Base-by-base conservation (phyloP, 768 basidiomycete species). In the Lactarius pseudohatsudake region DNA sequence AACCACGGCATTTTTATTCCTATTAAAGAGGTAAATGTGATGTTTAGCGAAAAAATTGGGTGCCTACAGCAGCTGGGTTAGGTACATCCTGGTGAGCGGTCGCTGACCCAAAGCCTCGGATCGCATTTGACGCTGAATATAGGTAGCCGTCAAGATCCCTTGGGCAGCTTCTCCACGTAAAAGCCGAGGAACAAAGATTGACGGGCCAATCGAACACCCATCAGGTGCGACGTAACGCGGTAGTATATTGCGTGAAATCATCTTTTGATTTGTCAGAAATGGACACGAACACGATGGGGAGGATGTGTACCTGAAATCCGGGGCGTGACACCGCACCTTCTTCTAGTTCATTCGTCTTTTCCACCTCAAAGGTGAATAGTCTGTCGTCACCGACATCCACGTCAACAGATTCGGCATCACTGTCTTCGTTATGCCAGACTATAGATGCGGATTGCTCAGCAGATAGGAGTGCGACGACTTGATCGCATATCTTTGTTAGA, bases 401-500 rank as follows among this genome's bases (percentile, higher is more conserved):
- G 1, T 78, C 80, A 9, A 74, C 34, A n/a, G 73, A 68, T 0
- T 65, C 62, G 18, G 68, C 65, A 34, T 73, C 62, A 2, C 70
- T 66, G 10, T 77, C 57, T 1, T 78, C 75, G 5, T 79, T 72
- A 15, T 70, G 75, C 81, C 81, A 86, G 3, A 85, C 72, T 57
- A 87, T 75, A 2, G 78, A 72, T 43, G 74, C 68, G 0, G 81
- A 76, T 56, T 87, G 81, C 16, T 81, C 79, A 0, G 80, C 71
- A 4, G 86, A 85, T 22, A 87, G 73, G 40, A 87, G 71, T 34
- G 81, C 81, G 0, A 82, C 71, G 2, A 83, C 72, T 72, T 88
- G 87, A 67, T 88, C 86, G 20, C 81, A 76, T 45, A 87, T 78
- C 74, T 85, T 85, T 1, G 79, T 85, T 15, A 88, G 80, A 69